Conservation (phyloP, 345 rosid genomes). For the Eucalyptus camaldulensis region DNA sequence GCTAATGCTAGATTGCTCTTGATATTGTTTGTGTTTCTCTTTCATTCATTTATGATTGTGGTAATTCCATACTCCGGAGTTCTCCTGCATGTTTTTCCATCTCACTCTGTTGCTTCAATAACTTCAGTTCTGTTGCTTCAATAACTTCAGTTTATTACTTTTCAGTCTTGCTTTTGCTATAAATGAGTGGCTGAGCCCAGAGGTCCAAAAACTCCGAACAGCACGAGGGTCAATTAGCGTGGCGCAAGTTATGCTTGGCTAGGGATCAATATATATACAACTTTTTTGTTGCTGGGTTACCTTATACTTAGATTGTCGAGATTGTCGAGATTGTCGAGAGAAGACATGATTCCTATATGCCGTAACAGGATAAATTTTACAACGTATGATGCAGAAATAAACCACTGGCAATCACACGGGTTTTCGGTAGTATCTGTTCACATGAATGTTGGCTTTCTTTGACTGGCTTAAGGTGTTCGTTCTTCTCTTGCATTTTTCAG, state of each 20-base stretch:
- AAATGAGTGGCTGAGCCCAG: background rate
- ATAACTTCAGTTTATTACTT: background rate
- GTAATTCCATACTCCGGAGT: background rate
- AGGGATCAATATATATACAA: background rate
- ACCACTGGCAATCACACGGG: background rate
- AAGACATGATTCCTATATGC: background rate
- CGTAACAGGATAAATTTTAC: background rate
- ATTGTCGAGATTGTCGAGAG: background rate
- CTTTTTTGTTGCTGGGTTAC: background rate
- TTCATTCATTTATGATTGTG: background rate
- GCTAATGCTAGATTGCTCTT: background rate
- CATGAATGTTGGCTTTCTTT: too few relatives aligned
- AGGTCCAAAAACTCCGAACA: background rate
- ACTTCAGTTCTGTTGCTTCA: background rate
- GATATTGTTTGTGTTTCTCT: background rate
- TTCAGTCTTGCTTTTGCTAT: background rate
- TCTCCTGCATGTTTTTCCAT: background rate
- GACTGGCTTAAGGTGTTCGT: background rate
- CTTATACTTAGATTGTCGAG: background rate
- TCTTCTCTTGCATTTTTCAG: background rate
- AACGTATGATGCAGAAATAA: background rate
- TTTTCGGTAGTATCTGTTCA: too few relatives aligned
- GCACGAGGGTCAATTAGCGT: background rate
- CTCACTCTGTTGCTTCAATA: background rate
- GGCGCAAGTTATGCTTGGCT: background rate